Conservation (phyloP, 2,329 filamentous ascomycete genomes). For the Arthroderma sp. region DNA sequence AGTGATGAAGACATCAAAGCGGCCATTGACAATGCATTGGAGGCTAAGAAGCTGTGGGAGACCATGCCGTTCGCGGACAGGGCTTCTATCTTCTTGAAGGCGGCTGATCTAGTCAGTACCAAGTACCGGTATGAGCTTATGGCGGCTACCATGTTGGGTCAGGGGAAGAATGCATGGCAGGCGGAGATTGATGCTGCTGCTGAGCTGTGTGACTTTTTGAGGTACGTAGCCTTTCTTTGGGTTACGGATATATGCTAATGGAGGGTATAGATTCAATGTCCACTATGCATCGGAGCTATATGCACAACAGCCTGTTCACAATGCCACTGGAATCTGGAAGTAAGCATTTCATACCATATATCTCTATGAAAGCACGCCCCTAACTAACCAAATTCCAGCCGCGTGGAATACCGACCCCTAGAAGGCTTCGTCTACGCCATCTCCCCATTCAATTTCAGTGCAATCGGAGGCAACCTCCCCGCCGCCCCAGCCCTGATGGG, state of each 20-base stretch:
- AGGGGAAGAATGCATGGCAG: conserved; percentile 98
- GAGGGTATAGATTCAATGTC: conserved; percentile 59
- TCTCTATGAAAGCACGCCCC: too few relatives aligned
- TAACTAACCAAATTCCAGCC: conserved; percentile 29
- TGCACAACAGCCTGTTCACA: conserved; percentile 70
- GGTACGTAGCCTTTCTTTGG: conserved; percentile 30
- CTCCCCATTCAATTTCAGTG: conserved; percentile 94
- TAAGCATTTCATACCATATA: conserved; percentile 24
- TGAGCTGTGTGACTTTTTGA: conserved; percentile 82
- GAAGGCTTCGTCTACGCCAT: conserved; percentile 95
- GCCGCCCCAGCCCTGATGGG: conserved; percentile 76
- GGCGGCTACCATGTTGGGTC: conserved; percentile 88
- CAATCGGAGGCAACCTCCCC: conserved; percentile 78
- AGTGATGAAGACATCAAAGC: conserved; percentile 60
- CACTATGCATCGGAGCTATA: conserved; percentile 89
- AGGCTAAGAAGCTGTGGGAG: conserved; percentile 80
- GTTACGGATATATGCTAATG: neutral
- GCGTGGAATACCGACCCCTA: conserved; percentile 75
- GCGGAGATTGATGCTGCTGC: conserved; percentile 96
- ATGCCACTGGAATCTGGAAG: conserved; percentile 81
- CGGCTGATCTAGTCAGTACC: conserved; percentile 74
- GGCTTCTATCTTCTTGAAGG: conserved; percentile 89
- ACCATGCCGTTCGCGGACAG: conserved; percentile 77
- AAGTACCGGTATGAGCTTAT: conserved; percentile 97
- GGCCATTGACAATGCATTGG: conserved; percentile 73